Evolutionary conservation across 2,329 filamentous ascomycete species (phyloP).

Genomic region (Catunica adiposa): DNA sequence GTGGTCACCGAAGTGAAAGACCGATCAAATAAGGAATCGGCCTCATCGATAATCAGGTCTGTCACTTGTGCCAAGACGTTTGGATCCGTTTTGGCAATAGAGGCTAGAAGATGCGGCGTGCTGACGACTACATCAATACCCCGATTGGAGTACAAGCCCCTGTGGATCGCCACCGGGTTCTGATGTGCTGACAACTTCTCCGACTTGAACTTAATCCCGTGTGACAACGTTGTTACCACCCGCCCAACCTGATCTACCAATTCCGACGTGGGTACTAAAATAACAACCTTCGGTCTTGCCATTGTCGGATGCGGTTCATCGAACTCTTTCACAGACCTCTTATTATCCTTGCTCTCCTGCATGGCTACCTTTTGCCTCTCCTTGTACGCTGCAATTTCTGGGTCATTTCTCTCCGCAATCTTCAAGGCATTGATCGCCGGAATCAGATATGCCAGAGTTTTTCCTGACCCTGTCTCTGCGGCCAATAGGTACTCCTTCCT

Average conservation of each 20-base stretch:
- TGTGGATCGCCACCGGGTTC: slow-evolving; percentile 63
- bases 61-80: slow-evolving; percentile 83
- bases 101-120: slow-evolving; percentile 77
- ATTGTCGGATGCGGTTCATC: slow-evolving; percentile 56
- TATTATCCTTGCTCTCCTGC: slow-evolving; percentile 35
- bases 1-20: slow-evolving; percentile 76
- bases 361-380: slow-evolving; percentile 38
- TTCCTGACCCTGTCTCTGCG: slow-evolving; percentile 92
- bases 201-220: slow-evolving; percentile 73
- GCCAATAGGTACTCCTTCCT: slow-evolving; percentile 58
- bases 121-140: slow-evolving; percentile 76
- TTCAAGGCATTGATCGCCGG: slow-evolving; percentile 79
- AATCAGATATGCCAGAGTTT: slow-evolving; percentile 83
- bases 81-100: slow-evolving; percentile 76
- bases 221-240: slow-evolving; percentile 67
- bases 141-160: slow-evolving; percentile 59
- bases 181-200: slow-evolving; percentile 66
- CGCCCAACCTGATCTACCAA: slow-evolving; percentile 73
- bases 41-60: slow-evolving; percentile 84
- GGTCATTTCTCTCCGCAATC: slow-evolving; percentile 47
- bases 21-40: slow-evolving; percentile 86
- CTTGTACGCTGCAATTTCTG: slow-evolving; percentile 40
- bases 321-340: slow-evolving; percentile 41
- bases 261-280: slow-evolving; percentile 84
- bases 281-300: slow-evolving; percentile 65